Percentiles rank a stretch among this genome's conserved stretches.
Conservation (phyloP, 2,329 filamentous ascomycete genomes). For the Penicillium sp. region DNA sequence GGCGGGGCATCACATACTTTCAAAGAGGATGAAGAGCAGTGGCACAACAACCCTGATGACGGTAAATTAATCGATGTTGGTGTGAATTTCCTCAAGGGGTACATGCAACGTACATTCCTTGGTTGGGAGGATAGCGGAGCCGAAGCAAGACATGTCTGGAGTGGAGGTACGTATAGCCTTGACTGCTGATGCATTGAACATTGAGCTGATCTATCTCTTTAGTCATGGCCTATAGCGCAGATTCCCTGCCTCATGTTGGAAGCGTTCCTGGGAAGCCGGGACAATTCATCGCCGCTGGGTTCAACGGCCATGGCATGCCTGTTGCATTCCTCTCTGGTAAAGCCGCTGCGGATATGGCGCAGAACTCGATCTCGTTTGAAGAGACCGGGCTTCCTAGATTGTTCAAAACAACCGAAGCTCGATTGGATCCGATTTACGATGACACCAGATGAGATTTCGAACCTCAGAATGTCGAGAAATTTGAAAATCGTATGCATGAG, state of each 20-base stretch:
- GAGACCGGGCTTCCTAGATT: conserved; percentile 31
- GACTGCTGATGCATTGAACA: not conserved
- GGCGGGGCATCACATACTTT: conserved; percentile 60
- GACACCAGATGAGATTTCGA: not conserved
- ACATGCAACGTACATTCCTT: conserved; percentile 37
- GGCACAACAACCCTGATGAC: conserved; percentile 53
- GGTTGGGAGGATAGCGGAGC: conserved; percentile 39
- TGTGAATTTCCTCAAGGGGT: conserved; percentile 39
- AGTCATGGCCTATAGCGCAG: conserved; percentile 55
- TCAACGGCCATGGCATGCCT: conserved; percentile 70
- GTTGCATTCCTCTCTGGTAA: conserved; percentile 61
- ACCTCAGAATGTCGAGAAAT: too few species aligned
- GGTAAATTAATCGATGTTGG: conserved; percentile 49
- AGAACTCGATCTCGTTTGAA: conserved; percentile 24
- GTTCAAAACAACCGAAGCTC: conserved; percentile 30
- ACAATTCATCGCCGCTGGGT: conserved; percentile 60
- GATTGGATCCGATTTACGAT: conserved; percentile 6
- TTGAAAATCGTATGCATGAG: too few species aligned
- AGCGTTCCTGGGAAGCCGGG: conserved; percentile 45
- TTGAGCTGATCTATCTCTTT: not conserved
- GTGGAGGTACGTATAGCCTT: conserved; percentile 23
- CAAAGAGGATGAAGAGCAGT: conserved; percentile 22
- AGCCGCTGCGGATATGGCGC: conserved; percentile 58
- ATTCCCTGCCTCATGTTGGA: conserved; percentile 57
- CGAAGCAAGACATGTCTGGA: conserved; percentile 32